These are phyloP conservation scores for Kwoniella botswanensis DNA, from an alignment of 768 basidiomycete genomes.

Conservation along the genomic window DNA sequence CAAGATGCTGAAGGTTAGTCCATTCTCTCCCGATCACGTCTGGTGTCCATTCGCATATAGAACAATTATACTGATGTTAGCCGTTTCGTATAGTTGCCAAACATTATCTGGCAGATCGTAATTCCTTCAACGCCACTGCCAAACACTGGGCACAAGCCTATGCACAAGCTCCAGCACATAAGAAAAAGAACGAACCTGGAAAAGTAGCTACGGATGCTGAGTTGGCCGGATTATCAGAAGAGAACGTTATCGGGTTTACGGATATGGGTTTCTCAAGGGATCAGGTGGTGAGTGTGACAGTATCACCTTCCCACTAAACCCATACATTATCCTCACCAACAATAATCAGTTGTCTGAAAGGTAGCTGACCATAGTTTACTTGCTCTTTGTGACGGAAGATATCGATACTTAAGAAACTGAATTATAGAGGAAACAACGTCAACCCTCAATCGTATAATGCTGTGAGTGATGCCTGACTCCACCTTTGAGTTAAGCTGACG, in stretches of 20 bases:
- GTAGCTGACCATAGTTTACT: too few species aligned
- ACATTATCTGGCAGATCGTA: slow-evolving; percentile 87
- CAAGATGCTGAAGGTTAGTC: slow-evolving; percentile 81
- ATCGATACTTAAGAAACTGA: slow-evolving; percentile 44
- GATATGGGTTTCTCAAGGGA: slow-evolving; percentile 77
- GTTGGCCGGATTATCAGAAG: slow-evolving; percentile 79
- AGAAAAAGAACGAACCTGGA: slow-evolving; percentile 43
- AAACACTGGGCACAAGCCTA: slow-evolving; percentile 92
- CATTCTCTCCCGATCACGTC: too few species aligned
- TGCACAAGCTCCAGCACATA: slow-evolving; percentile 70
- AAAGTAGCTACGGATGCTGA: slow-evolving; percentile 60
- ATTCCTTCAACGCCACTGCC: slow-evolving; percentile 88
- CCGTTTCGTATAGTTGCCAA: slow-evolving; percentile 74
- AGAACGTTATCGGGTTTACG: slow-evolving; percentile 83
- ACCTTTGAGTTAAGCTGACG: too few species aligned
- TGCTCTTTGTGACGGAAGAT: too few species aligned
- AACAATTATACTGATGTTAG: background rate
- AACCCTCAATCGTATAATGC: slow-evolving; percentile 26
- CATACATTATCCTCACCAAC: too few species aligned
- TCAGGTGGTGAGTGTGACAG: slow-evolving; percentile 79
- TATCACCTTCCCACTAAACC: too few species aligned
- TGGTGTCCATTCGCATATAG: too few species aligned
- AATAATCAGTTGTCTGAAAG: background rate
- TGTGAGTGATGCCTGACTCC: slow-evolving; percentile 2
- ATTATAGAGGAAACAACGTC: slow-evolving; percentile 52